These are phyloP conservation scores for Hygrophila difformis DNA, from an alignment of 257 asterid species.

Conservation along the genomic window DNA sequence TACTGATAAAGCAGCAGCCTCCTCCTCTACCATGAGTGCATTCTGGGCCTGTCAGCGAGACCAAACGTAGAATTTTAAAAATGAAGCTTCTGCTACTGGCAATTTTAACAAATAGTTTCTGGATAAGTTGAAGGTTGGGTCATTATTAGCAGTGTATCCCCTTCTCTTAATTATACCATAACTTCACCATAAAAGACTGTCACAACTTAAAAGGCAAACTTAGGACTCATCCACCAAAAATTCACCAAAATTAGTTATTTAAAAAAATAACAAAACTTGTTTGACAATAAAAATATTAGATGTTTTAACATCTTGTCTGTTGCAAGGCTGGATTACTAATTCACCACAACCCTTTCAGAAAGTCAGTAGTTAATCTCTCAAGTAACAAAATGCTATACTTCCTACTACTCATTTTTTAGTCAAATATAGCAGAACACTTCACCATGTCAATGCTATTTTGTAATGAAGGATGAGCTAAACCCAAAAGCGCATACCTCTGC, in stretches of 20 bases:
- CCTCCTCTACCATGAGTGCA: slow-evolving; percentile 95
- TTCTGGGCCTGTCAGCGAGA: slow-evolving; percentile 45
- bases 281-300: too few species aligned
- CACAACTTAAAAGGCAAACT: too few species aligned
- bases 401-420: background rate
- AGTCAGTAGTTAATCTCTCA: background rate
- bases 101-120: background rate
- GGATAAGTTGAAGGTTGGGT: too few species aligned
- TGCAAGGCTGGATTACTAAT: too few species aligned
- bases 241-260: too few species aligned
- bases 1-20: slow-evolving; percentile 86
- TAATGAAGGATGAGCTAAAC: slow-evolving; percentile 3
- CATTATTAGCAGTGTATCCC: too few species aligned
- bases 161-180: too few species aligned
- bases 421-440: background rate
- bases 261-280: too few species aligned
- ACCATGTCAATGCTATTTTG: background rate
- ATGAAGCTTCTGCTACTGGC: background rate
- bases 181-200: too few species aligned
- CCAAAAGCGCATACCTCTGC: slow-evolving; percentile 59
- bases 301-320: too few species aligned
- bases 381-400: background rate
- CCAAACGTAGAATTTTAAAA: background rate
- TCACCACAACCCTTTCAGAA: background rate
- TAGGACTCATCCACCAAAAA: too few species aligned